A percentile compares a stretch with the other conserved stretches of the same genome.
These are phyloP conservation scores for Xanthoceras sorbifolium DNA, from an alignment of 345 rosid species.

Conservation along the genomic window DNA sequence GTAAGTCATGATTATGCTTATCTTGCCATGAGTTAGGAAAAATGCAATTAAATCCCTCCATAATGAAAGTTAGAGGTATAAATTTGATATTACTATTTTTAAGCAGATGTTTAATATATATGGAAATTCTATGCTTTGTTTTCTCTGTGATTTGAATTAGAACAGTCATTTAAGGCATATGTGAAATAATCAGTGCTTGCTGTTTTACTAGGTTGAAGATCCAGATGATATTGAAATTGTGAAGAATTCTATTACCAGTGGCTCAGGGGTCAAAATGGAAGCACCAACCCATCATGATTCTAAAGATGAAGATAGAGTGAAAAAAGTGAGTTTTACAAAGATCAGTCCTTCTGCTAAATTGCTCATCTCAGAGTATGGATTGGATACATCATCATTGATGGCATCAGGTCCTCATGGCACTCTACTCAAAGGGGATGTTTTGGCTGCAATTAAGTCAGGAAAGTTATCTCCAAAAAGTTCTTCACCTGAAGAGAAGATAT, in stretches of 20 bases:
- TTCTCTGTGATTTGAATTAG: too few species aligned
- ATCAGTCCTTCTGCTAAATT: conserved; percentile 90
- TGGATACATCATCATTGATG: conserved; percentile 74
- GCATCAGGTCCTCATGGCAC: conserved; percentile 87
- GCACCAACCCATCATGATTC: conserved; percentile 45
- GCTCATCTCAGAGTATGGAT: conserved; percentile 72
- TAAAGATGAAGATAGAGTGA: conserved; percentile 39
- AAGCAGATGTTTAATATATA: not conserved
- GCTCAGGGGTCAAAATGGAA: conserved; percentile 46
- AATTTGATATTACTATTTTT: not conserved
- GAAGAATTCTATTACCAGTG: conserved; percentile 52
- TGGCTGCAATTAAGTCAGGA: conserved; percentile 82
- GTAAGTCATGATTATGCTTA: conserved; percentile 38
- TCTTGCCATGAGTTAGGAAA: not conserved
- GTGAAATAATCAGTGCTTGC: conserved; percentile 21
- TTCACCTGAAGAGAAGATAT: conserved; percentile 42
- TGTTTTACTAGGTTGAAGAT: conserved; percentile 81
- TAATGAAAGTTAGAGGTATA: not conserved
- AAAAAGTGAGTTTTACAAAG: conserved; percentile 56
- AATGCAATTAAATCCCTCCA: not conserved
- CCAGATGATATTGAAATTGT: conserved; percentile 65
- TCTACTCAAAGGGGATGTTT: conserved; percentile 82
- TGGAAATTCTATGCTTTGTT: too few species aligned
- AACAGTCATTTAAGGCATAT: conserved; percentile 17
- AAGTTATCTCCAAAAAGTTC: conserved; percentile 48